Base-by-base conservation (phyloP, 2,329 filamentous ascomycete genomes). In the Cordyceps militaris region DNA sequence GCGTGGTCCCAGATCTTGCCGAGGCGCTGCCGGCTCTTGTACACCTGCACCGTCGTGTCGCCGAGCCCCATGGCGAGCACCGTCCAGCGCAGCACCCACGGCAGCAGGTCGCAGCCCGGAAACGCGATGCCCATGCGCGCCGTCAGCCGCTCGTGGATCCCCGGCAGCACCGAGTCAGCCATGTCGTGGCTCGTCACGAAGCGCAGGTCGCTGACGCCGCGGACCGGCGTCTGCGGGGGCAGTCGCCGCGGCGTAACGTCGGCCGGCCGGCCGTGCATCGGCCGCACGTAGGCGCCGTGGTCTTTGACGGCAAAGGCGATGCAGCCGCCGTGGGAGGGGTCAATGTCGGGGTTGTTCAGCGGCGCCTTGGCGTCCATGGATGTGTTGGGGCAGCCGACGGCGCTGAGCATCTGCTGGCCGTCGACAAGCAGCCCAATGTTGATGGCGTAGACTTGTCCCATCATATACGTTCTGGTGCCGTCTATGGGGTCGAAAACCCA, bases 401-500 rank as follows among this genome's bases (percentile, higher is more conserved):
- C 74, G 16, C 76, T 74, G 40, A 82, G 69, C 2, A 75, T 67
- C 65, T 84, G 80, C 58, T 70, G 67, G 3, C 79, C 78, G 26
- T 75, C 77, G 32, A 77, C 70, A 3, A 84, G 66, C 3, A 84
- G 72, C 2, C 74, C 79, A 19, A 82, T 72, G 59, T 84, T 84
- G 67, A 83, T 79, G 57, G 79, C 81, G 62, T 83, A 84, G 48
- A 81, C 74, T 62, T 81, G 71, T 6, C 78, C 76, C 11, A 71
- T 69, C 9, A 84, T 71, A 56, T 81, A 84, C 0, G 79, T 82
- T 68, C 79, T 77, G 2, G 81, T 84, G 8, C 81, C 81, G 61
- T 84, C 81, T 30, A 84, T 83, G 0, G 81, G 81, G 63, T 84
- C 81, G 63, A 84, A 83, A 0, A 84, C 74, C 81, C 81, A 84